phyloP scores from a whole-genome alignment of 2,329 filamentous ascomycete genomes.

The Xylariales sp. region DNA sequence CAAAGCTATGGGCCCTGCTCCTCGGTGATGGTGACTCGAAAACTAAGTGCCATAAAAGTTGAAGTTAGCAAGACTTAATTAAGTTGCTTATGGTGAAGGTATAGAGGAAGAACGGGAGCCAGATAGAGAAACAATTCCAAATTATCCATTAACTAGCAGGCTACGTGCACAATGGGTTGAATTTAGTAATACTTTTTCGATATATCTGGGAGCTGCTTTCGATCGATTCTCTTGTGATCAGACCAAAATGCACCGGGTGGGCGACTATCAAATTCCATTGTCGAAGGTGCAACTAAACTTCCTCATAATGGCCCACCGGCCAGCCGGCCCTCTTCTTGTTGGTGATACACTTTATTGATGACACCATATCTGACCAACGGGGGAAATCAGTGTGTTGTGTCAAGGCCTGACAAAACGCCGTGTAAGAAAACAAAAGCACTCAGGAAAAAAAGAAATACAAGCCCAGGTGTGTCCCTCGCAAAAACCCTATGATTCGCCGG shows the following conservation, averaged over 20 bases:
- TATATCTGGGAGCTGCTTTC: background rate
- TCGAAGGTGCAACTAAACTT: background rate
- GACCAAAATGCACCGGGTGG: background rate
- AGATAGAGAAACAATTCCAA: background rate
- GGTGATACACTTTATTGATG: slow-evolving; percentile 40
- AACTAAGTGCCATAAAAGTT: background rate
- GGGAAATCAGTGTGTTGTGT: slow-evolving; percentile 28
- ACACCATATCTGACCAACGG: slow-evolving; percentile 31
- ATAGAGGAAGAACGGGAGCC: background rate
- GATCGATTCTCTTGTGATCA: background rate
- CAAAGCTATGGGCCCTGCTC: slow-evolving; percentile 43
- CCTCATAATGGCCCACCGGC: slow-evolving; percentile 7
- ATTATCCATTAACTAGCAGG: background rate
- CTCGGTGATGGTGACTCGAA: slow-evolving; percentile 20
- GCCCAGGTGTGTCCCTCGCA: slow-evolving; percentile 19
- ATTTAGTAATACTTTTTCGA: background rate
- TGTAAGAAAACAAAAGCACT: slow-evolving; percentile 26
- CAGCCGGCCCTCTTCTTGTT: slow-evolving; percentile 29
- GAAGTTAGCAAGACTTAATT: background rate
- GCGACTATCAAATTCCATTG: background rate
- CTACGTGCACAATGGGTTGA: background rate
- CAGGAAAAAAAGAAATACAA: slow-evolving; percentile 24
- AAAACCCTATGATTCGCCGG: slow-evolving; percentile 41
- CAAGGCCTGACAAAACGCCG: slow-evolving; percentile 36
- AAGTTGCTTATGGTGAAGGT: background rate